These are phyloP conservation scores for Orbilia ellipsospora DNA, from an alignment of 2,329 filamentous ascomycete genomes.

Conservation along the genomic window DNA sequence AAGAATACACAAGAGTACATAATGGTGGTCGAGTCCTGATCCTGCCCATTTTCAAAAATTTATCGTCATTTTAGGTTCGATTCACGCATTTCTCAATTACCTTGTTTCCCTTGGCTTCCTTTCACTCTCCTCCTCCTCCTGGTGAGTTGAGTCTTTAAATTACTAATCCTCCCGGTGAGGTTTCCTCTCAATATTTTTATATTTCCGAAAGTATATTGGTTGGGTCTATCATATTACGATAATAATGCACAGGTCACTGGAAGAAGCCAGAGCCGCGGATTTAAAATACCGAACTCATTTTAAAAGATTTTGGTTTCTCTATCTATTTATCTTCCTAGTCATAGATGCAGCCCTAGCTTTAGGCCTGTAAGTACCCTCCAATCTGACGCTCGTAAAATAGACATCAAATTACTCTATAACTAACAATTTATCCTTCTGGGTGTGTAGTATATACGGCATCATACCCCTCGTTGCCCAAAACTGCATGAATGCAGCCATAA, in stretches of 20 bases:
- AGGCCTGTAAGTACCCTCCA: conserved; percentile 68
- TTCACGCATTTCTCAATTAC: background rate
- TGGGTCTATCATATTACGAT: background rate
- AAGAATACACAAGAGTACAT: conserved; percentile 9
- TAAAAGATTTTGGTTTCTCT: conserved; percentile 71
- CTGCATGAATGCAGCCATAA: conserved; percentile 68
- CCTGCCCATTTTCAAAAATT: background rate
- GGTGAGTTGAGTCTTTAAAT: conserved; percentile 8
- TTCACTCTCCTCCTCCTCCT: conserved; percentile 7
- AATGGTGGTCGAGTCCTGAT: conserved; percentile 6
- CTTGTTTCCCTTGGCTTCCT: background rate
- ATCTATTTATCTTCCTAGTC: conserved; percentile 67
- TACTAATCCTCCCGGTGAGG: conserved; percentile 16
- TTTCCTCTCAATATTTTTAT: background rate
- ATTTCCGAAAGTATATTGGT: background rate
- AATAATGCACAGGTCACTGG: conserved; percentile 14
- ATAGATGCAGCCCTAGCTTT: conserved; percentile 69
- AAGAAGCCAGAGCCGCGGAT: conserved; percentile 15
- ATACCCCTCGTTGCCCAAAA: conserved; percentile 70
- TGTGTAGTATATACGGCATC: conserved; percentile 65
- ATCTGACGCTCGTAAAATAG: background rate
- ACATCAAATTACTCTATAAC: background rate
- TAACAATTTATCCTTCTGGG: conserved; percentile 60
- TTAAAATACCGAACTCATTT: conserved; percentile 65
- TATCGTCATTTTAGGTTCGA: background rate